A percentile compares a stretch with the other conserved stretches of the same genome.
phyloP scores from a whole-genome alignment of 2,329 filamentous ascomycete species.

The Neophaeococcomyces aloes region DNA sequence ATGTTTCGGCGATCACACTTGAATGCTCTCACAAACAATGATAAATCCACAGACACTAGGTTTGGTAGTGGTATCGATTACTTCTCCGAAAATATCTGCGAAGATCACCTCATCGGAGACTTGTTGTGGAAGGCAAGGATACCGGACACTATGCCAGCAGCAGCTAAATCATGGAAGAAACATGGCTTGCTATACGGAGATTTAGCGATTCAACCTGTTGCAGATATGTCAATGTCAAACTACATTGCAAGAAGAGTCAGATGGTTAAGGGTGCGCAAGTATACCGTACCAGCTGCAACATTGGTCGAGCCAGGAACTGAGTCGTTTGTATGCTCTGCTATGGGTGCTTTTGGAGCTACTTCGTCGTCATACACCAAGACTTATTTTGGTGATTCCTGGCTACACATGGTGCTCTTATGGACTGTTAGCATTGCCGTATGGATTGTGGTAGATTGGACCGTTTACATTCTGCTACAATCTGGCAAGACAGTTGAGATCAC shows the following conservation, averaged over 20 bases:
- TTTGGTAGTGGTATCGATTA: constrained; percentile 61
- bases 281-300: constrained; percentile 79
- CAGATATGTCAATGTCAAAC: constrained; percentile 62
- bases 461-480: constrained; percentile 65
- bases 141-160: constrained; percentile 24
- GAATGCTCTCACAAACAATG: constrained; percentile 52
- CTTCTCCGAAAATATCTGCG: constrained; percentile 94
- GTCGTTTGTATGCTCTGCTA: constrained; percentile 69
- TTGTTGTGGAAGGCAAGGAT: constrained; percentile 67
- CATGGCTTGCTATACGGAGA: constrained; percentile 80
- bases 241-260: constrained; percentile 74
- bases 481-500: constrained; percentile 52
- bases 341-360: constrained; percentile 68
- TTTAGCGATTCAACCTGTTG: constrained; percentile 80
- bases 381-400: constrained; percentile 58
- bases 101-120: constrained; percentile 93
- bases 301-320: constrained; percentile 89
- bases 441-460: constrained; percentile 63
- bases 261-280: constrained; percentile 90
- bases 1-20: constrained; percentile 95
- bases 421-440: constrained; percentile 53
- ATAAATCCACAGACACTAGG: constrained; percentile 32
- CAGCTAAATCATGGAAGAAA: constrained; percentile 42
- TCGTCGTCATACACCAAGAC: constrained; percentile 44
- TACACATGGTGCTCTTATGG: constrained; percentile 56